These are phyloP conservation scores for Bombardia bombarda DNA, from an alignment of 495 filamentous ascomycete species.

Conservation along the genomic window DNA sequence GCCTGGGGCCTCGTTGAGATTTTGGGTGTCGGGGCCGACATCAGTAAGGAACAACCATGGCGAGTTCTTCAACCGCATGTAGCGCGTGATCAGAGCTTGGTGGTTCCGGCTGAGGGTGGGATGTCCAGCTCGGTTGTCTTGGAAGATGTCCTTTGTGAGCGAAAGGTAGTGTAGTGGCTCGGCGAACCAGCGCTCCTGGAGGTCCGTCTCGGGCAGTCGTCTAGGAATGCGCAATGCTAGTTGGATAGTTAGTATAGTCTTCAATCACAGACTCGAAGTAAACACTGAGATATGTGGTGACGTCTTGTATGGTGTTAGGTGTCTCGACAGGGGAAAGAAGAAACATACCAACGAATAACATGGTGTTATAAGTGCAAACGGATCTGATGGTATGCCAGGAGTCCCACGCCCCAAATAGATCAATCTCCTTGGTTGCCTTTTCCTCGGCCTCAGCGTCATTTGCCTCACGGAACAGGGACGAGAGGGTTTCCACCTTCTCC, in stretches of 20 bases:
- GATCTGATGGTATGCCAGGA: slow-evolving; percentile 84
- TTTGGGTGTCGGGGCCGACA: slow-evolving; percentile 57
- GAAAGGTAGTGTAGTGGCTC: slow-evolving; percentile 81
- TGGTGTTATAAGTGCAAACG: slow-evolving; percentile 74
- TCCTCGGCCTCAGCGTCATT: slow-evolving; percentile 9
- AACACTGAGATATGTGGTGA: too few species aligned
- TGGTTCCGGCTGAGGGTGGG: slow-evolving; percentile 77
- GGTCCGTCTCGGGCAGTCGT: slow-evolving; percentile 60
- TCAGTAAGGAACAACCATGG: slow-evolving; percentile 80
- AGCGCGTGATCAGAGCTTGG: slow-evolving; percentile 67
- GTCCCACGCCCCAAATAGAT: slow-evolving; percentile 79
- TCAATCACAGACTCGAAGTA: too few species aligned
- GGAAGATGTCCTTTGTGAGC: slow-evolving; percentile 58
- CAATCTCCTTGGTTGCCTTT: slow-evolving; percentile 34
- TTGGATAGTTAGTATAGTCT: too few species aligned
- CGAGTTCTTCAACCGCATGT: slow-evolving; percentile 71
- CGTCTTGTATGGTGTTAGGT: too few species aligned
- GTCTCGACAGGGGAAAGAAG: too few species aligned
- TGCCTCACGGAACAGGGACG: slow-evolving; percentile 19
- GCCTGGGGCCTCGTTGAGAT: slow-evolving; percentile 37
- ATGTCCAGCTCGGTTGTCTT: slow-evolving; percentile 69
- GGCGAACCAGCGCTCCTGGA: slow-evolving; percentile 88
- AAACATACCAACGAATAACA: slow-evolving; percentile 78
- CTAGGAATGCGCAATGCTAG: slow-evolving; percentile 75
- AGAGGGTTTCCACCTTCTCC: slow-evolving; percentile 32